Evolutionary conservation across 192 early-diverging fungal species (phyloP).

Genomic region (Globomyces pollinis-pini): DNA sequence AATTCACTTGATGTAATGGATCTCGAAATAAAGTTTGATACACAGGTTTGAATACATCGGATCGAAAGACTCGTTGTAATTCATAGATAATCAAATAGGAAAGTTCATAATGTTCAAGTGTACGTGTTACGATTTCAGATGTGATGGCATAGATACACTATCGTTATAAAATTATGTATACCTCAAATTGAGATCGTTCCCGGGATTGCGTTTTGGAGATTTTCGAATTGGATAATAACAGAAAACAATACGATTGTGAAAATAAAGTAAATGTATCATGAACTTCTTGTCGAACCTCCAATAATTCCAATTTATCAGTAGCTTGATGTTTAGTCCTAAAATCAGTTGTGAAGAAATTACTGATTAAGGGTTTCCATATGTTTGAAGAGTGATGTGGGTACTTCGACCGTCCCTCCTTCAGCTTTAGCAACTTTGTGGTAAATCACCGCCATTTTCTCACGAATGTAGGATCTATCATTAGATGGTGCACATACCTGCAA

Average conservation of each 20-base stretch:
- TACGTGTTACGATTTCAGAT: conserved; percentile 19
- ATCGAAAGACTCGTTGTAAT: conserved; percentile 40
- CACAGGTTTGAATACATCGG: conserved; percentile 18
- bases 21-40: conserved; percentile 1
- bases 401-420: too few species aligned
- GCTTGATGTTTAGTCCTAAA: too few species aligned
- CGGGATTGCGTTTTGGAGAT: conserved; percentile 27
- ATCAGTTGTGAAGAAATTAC: too few species aligned
- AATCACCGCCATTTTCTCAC: too few species aligned
- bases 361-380: too few species aligned
- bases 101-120: conserved; percentile 20
- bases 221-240: conserved; percentile 27
- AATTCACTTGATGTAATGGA: not conserved
- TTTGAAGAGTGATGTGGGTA: too few species aligned
- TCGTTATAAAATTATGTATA: not conserved
- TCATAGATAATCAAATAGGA: conserved; percentile 21
- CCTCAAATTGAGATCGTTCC: conserved; percentile 42
- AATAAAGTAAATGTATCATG: too few species aligned
- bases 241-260: conserved; percentile 47
- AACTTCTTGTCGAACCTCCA: too few species aligned
- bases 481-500: too few species aligned
- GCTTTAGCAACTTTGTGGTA: too few species aligned
- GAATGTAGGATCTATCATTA: too few species aligned
- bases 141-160: conserved; percentile 38
- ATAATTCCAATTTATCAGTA: too few species aligned